Percentiles rank a stretch among this genome's conserved stretches.
These are phyloP conservation scores for Tolypocladium tundrense DNA, from an alignment of 2,329 filamentous ascomycete species.

Conservation along the genomic window DNA sequence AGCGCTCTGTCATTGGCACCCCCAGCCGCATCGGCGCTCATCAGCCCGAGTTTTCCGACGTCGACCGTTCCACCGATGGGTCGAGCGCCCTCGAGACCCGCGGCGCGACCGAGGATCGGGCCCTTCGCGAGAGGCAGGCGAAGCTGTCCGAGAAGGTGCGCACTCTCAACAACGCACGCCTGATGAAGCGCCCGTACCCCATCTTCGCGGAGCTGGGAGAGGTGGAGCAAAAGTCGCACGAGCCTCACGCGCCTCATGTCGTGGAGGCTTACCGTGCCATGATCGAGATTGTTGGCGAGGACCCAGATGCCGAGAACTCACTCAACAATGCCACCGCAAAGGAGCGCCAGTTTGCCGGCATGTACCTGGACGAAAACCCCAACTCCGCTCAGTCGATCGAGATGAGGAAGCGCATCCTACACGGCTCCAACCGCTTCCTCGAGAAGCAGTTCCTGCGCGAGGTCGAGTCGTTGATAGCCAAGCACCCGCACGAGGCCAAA, in stretches of 20 bases:
- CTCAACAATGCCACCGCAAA: slow-evolving; percentile 55
- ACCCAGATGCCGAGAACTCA: slow-evolving; percentile 45
- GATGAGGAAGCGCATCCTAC: slow-evolving; percentile 69
- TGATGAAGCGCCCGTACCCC: slow-evolving; percentile 57
- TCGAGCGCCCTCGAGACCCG: slow-evolving; percentile 32
- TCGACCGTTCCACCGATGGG: slow-evolving; percentile 46
- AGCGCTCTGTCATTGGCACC: slow-evolving; percentile 79
- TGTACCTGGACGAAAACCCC: slow-evolving; percentile 66
- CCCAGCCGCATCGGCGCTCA: slow-evolving; percentile 59
- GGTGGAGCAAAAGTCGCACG: slow-evolving; percentile 60
- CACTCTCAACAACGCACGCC: slow-evolving; percentile 62
- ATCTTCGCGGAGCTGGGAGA: slow-evolving; percentile 66
- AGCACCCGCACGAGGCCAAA: slow-evolving; percentile 79
- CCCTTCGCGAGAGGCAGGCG: slow-evolving; percentile 73
- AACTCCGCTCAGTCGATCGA: slow-evolving; percentile 53
- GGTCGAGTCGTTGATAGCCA: slow-evolving; percentile 66
- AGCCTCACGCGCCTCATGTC: slow-evolving; percentile 63
- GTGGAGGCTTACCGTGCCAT: slow-evolving; percentile 76
- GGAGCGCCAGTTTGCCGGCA: slow-evolving; percentile 65
- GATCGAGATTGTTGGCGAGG: slow-evolving; percentile 68
- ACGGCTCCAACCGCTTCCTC: slow-evolving; percentile 68
- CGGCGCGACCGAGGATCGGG: slow-evolving; percentile 55
- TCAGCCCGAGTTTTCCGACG: slow-evolving; percentile 56
- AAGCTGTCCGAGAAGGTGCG: slow-evolving; percentile 73
- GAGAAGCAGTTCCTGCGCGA: slow-evolving; percentile 73